Conservation (phyloP, 495 filamentous ascomycete genomes). For the Penicillium desertorum region DNA sequence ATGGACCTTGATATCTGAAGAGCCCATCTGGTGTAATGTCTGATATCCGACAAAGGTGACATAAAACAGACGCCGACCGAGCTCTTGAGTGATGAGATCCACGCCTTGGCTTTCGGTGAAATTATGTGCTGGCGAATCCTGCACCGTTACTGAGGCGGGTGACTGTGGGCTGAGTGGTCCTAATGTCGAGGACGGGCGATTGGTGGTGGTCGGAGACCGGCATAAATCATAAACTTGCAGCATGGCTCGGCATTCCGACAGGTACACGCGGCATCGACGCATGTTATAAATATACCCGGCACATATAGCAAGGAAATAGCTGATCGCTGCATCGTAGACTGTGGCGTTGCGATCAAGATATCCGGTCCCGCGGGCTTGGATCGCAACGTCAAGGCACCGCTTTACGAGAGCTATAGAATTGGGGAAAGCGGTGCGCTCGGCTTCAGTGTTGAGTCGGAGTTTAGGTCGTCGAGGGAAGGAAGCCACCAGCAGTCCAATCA, state of each 20-base stretch:
- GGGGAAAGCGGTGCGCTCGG: conserved; percentile 47
- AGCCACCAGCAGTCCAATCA: conserved; percentile 73
- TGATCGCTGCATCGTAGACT: conserved; percentile 81
- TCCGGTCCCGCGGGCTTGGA: conserved; percentile 65
- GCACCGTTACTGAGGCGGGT: conserved; percentile 26
- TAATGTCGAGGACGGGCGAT: conserved; percentile 16
- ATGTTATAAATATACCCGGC: conserved; percentile 67
- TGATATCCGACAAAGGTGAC: conserved; percentile 65
- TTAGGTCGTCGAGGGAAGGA: conserved; percentile 80
- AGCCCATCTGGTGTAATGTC: conserved; percentile 66
- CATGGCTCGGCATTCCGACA: conserved; percentile 72
- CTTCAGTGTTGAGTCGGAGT: conserved; percentile 64
- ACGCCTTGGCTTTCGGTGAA: conserved; percentile 32
- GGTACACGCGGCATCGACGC: conserved; percentile 64
- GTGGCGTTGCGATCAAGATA: conserved; percentile 67
- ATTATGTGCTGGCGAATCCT: conserved; percentile 18
- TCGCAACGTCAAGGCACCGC: conserved; percentile 68
- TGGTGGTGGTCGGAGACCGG: conserved; percentile 44
- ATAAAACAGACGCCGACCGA: conserved; percentile 79
- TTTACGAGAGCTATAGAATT: conserved; percentile 71
- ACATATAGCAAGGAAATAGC: conserved; percentile 76
- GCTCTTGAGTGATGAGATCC: conserved; percentile 73
- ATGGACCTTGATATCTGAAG: conserved; percentile 59
- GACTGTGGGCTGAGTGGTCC: conserved; percentile 31
- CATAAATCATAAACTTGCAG: conserved; percentile 64